Evolutionary conservation across 2,329 filamentous ascomycete genomes (phyloP).

Genomic region (Penicillium sp.): DNA sequence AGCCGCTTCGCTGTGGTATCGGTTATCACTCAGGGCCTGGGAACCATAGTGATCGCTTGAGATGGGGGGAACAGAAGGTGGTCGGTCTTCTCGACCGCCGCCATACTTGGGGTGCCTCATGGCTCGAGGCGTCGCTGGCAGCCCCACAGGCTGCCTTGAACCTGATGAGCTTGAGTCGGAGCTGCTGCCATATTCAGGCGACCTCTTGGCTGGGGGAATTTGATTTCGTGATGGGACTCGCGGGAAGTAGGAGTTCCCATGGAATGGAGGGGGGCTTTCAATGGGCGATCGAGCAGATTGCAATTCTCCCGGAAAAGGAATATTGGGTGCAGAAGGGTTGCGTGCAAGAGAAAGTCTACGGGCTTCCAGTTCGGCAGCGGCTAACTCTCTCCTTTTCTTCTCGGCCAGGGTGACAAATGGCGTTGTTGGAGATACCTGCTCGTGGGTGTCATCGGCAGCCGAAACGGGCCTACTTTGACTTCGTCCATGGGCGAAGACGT

Average conservation of each 20-base stretch:
- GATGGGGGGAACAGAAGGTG: constrained; percentile 57
- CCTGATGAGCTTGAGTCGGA: constrained; percentile 44
- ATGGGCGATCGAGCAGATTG: constrained; percentile 42
- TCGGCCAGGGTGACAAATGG: constrained; percentile 54
- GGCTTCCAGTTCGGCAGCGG: constrained; percentile 84
- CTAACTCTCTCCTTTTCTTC: constrained; percentile 69
- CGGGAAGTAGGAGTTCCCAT: constrained; percentile 32
- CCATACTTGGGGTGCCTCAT: constrained; percentile 77
- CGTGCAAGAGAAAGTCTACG: constrained; percentile 80
- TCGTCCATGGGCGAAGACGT: constrained; percentile 5
- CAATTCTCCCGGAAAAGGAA: constrained; percentile 69
- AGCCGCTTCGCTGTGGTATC: constrained; percentile 36
- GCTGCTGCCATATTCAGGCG: constrained; percentile 40
- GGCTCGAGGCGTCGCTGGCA: constrained; percentile 88
- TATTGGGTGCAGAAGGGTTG: constrained; percentile 74
- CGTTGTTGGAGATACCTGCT: constrained; percentile 21
- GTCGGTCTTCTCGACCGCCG: constrained; percentile 45
- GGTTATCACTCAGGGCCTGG: constrained; percentile 36
- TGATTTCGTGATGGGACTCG: constrained; percentile 31
- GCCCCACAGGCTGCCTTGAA: constrained; percentile 61
- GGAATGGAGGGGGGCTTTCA: constrained; percentile 44
- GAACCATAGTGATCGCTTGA: constrained; percentile 46
- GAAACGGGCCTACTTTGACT: constrained; percentile 8
- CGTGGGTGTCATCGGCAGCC: constrained; percentile 23
- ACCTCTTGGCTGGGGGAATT: constrained; percentile 35